Conservation (phyloP, 2,329 filamentous ascomycete species). For the Aspergillus viridinutans region DNA sequence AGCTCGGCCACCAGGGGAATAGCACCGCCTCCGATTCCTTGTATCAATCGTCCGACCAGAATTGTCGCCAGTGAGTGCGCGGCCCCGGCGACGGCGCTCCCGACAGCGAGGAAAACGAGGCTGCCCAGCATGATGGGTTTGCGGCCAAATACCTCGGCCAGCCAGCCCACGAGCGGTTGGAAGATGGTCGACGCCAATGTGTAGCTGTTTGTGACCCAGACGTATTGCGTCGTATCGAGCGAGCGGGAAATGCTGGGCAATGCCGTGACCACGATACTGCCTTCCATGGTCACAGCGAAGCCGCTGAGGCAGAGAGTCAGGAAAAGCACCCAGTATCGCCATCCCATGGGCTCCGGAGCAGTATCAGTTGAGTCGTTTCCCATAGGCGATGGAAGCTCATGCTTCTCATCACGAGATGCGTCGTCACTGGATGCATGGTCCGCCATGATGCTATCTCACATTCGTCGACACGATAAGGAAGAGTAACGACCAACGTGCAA, state of each 20-base stretch:
- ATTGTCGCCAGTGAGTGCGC: slow-evolving; percentile 45
- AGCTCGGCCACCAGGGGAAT: slow-evolving; percentile 40
- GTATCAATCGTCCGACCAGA: slow-evolving; percentile 52
- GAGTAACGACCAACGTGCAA: too few relatives aligned
- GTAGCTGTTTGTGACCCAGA: too few relatives aligned
- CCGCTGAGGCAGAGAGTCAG: slow-evolving; percentile 8
- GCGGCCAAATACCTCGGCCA: slow-evolving; percentile 53
- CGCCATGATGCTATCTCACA: too few relatives aligned
- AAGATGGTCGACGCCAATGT: slow-evolving; percentile 17
- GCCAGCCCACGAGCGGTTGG: slow-evolving; percentile 49
- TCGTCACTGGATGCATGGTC: too few relatives aligned
- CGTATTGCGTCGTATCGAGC: background rate
- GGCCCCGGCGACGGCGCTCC: slow-evolving; percentile 50
- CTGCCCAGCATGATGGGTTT: slow-evolving; percentile 39
- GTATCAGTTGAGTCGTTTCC: too few relatives aligned
- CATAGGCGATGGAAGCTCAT: too few relatives aligned
- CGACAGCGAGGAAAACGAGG: slow-evolving; percentile 48
- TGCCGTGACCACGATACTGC: slow-evolving; percentile 7
- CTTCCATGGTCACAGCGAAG: slow-evolving; percentile 9
- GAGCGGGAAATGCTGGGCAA: slow-evolving; percentile 7
- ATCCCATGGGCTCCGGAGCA: background rate
- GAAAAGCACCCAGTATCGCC: slow-evolving; percentile 5
- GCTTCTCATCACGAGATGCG: too few relatives aligned
- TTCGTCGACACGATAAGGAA: too few relatives aligned
- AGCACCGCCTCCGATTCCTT: slow-evolving; percentile 51